phyloP scores from a whole-genome alignment of 192 early-diverging fungal genomes.

The Mortierella claussenii region DNA sequence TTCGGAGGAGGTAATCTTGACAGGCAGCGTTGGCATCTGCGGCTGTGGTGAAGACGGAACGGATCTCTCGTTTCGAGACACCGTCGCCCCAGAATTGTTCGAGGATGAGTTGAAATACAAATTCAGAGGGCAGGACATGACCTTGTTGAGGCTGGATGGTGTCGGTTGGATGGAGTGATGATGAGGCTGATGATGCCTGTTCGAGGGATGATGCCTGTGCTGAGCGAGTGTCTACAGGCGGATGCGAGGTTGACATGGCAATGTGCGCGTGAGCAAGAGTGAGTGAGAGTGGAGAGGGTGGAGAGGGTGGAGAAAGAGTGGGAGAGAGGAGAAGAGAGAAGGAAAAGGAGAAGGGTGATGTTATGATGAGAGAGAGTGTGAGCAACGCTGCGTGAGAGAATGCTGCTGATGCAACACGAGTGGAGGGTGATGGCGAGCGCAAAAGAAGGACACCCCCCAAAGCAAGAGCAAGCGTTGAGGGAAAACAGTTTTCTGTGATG shows the following conservation, averaged over 20 bases:
- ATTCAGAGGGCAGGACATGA: conserved; percentile 34
- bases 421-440: too few relatives aligned
- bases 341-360: background rate
- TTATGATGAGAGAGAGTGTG: too few relatives aligned
- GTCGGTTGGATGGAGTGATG: background rate
- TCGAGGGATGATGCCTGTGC: background rate
- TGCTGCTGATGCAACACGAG: too few relatives aligned
- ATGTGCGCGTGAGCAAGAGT: too few relatives aligned
- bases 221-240: conserved; percentile 1
- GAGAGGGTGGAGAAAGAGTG: too few relatives aligned
- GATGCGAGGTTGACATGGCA: background rate
- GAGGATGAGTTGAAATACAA: conserved; percentile 48
- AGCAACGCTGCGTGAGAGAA: too few relatives aligned
- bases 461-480: too few relatives aligned
- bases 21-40: conserved; percentile 46
- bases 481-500: too few relatives aligned
- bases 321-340: background rate
- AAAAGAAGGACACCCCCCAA: too few relatives aligned
- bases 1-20: conserved; percentile 42
- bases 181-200: background rate
- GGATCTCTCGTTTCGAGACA: conserved; percentile 52
- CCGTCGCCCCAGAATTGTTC: conserved; percentile 55
- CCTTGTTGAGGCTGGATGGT: too few relatives aligned
- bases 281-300: too few relatives aligned
- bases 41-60: conserved; percentile 43